Evolutionary conservation across 306 rosid genomes (phyloP).

Genomic region (Corylus heterophylla): DNA sequence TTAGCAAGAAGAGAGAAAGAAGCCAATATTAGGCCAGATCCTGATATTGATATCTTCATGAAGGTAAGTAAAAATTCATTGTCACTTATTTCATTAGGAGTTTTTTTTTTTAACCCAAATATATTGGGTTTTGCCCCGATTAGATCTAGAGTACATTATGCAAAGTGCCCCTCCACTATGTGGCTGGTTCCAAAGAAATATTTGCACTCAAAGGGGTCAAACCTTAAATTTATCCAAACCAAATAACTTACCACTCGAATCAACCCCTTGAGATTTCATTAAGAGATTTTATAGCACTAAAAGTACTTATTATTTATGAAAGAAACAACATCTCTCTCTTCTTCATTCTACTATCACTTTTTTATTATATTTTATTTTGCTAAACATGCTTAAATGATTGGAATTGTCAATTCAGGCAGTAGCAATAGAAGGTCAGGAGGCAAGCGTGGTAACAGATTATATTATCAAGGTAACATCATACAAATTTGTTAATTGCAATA

Average conservation of each 20-base stretch:
- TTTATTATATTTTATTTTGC: background rate
- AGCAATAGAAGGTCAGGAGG: conserved; percentile 51
- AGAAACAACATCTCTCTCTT: no score
- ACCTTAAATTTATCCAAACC: no score
- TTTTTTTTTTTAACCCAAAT: no score
- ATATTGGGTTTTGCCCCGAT: no score
- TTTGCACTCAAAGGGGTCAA: no score
- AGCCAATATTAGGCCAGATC: conserved; percentile 75
- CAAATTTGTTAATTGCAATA: background rate
- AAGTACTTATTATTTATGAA: no score
- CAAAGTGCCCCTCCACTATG: no score
- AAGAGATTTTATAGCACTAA: no score
- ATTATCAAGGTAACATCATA: conserved; percentile 55
- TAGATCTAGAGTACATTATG: no score
- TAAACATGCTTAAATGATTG: background rate
- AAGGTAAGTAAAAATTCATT: conserved; percentile 42
- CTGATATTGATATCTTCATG: conserved; percentile 88
- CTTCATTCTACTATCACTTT: background rate
- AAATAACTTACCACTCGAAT: no score
- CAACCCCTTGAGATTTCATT: no score
- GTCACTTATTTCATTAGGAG: background rate
- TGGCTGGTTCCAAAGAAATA: no score
- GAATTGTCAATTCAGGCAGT: conserved; percentile 33
- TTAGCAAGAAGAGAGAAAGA: conserved; percentile 75
- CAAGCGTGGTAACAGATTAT: conserved; percentile 66